phyloP scores from a whole-genome alignment of 306 rosid genomes.

The Carpinus fangiana region DNA sequence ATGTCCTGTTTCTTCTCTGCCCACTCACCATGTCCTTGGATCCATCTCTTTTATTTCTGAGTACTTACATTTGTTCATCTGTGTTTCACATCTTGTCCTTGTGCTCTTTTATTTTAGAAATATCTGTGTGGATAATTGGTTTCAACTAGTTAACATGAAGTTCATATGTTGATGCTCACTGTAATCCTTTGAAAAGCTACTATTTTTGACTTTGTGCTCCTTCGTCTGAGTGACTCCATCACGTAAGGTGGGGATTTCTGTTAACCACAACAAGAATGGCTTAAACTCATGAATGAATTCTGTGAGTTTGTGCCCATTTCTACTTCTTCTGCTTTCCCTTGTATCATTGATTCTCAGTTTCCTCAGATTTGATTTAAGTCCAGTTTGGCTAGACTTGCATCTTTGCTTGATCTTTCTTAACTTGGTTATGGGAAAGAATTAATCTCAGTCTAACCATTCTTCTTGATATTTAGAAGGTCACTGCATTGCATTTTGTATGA shows the following conservation, averaged over 20 bases:
- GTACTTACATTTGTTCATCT: not conserved
- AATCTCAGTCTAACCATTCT: not conserved
- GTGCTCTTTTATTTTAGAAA: not conserved
- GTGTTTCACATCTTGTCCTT: not conserved
- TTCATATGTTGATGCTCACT: constrained; percentile 1
- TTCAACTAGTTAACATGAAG: not conserved
- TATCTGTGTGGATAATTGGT: not conserved
- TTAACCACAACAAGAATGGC: not conserved
- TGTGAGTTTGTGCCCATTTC: not conserved
- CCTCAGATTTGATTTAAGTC: not conserved
- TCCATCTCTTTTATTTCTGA: not conserved
- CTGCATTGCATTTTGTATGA: not conserved
- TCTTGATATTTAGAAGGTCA: not conserved
- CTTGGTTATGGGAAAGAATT: not conserved
- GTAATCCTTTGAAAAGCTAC: not conserved
- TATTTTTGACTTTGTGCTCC: not conserved
- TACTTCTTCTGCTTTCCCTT: not conserved
- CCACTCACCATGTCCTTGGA: not conserved
- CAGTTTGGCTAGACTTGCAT: not conserved
- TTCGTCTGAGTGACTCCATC: not conserved
- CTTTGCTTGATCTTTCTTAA: not conserved
- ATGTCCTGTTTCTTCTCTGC: not conserved
- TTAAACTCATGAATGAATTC: not conserved
- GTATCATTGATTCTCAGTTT: not conserved
- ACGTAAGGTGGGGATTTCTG: not conserved